phyloP scores from a whole-genome alignment of 805 yeast species.

The Candida morakotiae region DNA sequence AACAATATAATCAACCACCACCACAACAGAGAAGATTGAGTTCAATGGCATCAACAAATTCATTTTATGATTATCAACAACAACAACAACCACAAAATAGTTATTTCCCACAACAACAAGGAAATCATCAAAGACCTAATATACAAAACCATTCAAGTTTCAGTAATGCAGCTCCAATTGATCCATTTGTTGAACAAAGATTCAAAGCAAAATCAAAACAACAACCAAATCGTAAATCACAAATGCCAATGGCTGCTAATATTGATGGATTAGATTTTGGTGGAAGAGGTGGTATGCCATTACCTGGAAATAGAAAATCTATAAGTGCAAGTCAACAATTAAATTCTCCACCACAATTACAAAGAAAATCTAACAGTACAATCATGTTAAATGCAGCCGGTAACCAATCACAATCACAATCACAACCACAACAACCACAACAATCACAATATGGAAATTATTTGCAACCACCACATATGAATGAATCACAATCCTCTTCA shows the following conservation, averaged over 20 bases:
- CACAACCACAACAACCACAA: conserved; percentile 11
- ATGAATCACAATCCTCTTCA: conserved; percentile 16
- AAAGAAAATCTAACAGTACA: conserved; percentile 11
- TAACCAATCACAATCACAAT: conserved; percentile 1
- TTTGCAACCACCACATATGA: conserved; percentile 17
- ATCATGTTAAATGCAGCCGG: conserved; percentile 8
- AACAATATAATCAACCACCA: conserved; percentile 5
- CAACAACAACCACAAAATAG: conserved; percentile 1
- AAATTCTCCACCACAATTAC: conserved; percentile 1
- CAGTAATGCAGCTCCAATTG: conserved; percentile 21
- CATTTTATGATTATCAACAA: conserved; percentile 6
- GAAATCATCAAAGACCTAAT: conserved; percentile 14
- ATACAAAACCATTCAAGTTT: conserved; percentile 4
- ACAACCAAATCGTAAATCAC: conserved; percentile 33
- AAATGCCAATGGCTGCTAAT: conserved; percentile 25
- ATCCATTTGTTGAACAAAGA: conserved; percentile 21
- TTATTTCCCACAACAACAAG: conserved; percentile 1
- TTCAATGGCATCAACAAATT: conserved; percentile 5
- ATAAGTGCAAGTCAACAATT: conserved; percentile 5
- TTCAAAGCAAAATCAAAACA: conserved; percentile 13
- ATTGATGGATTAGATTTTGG: conserved; percentile 36
- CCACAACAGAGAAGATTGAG: conserved; percentile 8
- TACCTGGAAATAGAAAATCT: conserved; percentile 9
- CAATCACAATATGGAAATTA: conserved; percentile 11
- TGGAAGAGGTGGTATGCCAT: conserved; percentile 46